Percentiles rank a stretch among this genome's conserved stretches.
These are phyloP conservation scores for Vachellia pachyceras DNA, from an alignment of 306 rosid genomes.

Conservation along the genomic window DNA sequence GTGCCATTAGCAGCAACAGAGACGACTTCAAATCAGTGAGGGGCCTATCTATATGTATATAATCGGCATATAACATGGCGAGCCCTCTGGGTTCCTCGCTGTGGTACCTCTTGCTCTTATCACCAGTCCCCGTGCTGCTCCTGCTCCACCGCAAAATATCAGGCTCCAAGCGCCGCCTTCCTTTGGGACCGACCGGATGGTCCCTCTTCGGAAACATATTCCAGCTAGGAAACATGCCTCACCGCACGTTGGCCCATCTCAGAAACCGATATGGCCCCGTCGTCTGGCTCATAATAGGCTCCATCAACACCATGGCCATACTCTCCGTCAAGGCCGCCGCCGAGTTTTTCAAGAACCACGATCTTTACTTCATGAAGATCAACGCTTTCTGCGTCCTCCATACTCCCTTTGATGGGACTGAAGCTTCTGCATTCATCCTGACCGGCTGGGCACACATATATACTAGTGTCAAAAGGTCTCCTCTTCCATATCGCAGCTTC, in stretches of 20 bases:
- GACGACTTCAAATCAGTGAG: neutral
- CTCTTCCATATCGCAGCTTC: too few species aligned
- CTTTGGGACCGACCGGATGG: conserved; percentile 76
- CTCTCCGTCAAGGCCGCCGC: conserved; percentile 55
- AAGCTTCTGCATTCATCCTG: too few species aligned
- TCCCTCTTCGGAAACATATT: conserved; percentile 70
- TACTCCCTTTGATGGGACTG: too few species aligned
- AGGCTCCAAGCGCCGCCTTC: conserved; percentile 36
- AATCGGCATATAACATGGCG: neutral
- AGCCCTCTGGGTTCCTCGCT: neutral
- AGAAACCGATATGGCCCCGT: conserved; percentile 53
- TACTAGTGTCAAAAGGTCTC: too few species aligned
- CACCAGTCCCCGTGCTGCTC: conserved; percentile 28
- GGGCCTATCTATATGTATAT: neutral
- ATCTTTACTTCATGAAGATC: conserved; percentile 55
- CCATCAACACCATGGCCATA: conserved; percentile 63
- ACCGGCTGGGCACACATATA: too few species aligned
- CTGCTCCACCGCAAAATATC: conserved; percentile 29
- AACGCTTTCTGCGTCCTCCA: too few species aligned
- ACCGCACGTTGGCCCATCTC: conserved; percentile 48
- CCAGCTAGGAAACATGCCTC: conserved; percentile 70
- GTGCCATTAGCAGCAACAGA: too few species aligned
- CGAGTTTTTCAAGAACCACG: conserved; percentile 64
- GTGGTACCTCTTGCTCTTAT: conserved; percentile 27
- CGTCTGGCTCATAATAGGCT: conserved; percentile 62